Base-by-base conservation (phyloP, 345 rosid genomes). In the Camelina neglecta region DNA sequence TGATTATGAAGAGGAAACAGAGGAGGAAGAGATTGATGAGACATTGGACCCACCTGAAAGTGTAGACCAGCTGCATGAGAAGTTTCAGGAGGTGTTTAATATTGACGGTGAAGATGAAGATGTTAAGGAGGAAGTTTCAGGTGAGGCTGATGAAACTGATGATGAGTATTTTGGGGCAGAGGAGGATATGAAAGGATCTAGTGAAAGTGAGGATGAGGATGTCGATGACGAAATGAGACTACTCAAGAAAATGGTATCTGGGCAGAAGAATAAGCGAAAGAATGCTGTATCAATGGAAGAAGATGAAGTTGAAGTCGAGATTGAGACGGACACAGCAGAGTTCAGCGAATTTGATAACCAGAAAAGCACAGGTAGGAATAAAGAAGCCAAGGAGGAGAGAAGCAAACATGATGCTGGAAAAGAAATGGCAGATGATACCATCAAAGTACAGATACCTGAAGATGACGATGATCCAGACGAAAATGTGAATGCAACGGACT, bases 181-280 rank as follows among this genome's bases (percentile, higher is more conserved):
- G 29, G 80, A 76, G 50, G 75, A 63, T 80, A 67, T 16, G 20
- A 77, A 24, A 38, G 83, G 42, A 20, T 67, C 67, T 54, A 80
- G 78, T 67, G 81, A 55, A 70, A 78, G 57, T 44, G 85, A 55
- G 56, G 82, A 77, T 42, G 85, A 74, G 31, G 83, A 72, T 24
- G 69, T 1, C 0, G 83, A 78, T 54, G 90, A 81, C 4, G 95
- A 87, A 77, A 79, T 69, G 59, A 84, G 74, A 76, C 67, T 90
- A 60, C 94, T 92, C 54, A 85, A 92, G 81, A 88, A 87, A 49
- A 92, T 90, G 94, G 60, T 89, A 54, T 83, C 82, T 0, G 88
- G 87, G 50, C 84, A 74, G 50, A 90, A 73, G 81, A 84, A 71
- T 60, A 78, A 81, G 75, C 83, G 76, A 72, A 80, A 82, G 72